Evolutionary conservation across 2,329 filamentous ascomycete species (phyloP).

Genomic region (Pestalotiopsis sp.): DNA sequence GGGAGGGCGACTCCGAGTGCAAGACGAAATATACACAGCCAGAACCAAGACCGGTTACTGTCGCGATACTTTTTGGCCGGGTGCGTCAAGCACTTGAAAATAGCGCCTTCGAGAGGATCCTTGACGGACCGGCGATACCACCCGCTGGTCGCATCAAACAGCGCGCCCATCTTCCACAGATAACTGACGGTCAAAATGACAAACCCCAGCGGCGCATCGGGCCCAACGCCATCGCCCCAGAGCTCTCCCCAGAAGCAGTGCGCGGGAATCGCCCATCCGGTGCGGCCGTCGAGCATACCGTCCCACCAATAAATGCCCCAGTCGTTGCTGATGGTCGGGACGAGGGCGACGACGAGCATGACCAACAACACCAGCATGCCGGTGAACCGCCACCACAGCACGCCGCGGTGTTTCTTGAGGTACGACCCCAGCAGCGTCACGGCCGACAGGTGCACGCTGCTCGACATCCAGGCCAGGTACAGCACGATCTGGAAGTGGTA

Average conservation of each 20-base stretch:
- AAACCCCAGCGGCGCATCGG: constrained; percentile 11
- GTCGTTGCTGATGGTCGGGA: constrained; percentile 8
- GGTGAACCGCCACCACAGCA: constrained; percentile 6
- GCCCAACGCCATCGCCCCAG: constrained; percentile 3
- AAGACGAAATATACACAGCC: constrained; percentile 9
- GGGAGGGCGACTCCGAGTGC: constrained; percentile 1
- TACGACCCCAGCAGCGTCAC: constrained; percentile 7
- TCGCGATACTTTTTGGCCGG: not conserved
- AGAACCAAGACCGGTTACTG: not conserved
- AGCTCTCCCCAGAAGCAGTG: constrained; percentile 13
- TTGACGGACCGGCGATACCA: not conserved
- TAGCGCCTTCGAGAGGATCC: not conserved
- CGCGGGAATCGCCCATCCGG: constrained; percentile 13
- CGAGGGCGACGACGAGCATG: constrained; percentile 13
- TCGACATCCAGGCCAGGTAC: constrained; percentile 16
- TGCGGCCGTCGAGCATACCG: not conserved
- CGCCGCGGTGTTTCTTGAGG: not conserved
- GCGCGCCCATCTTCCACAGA: constrained; percentile 11
- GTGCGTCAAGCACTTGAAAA: not conserved
- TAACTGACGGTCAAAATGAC: constrained; percentile 10
- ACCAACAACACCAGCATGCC: constrained; percentile 10
- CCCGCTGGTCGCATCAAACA: not conserved
- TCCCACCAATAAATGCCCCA: constrained; percentile 15
- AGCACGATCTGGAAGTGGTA: constrained; percentile 15
- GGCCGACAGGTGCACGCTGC: constrained; percentile 14